phyloP scores from a whole-genome alignment of 176 grass and related monocot species.

The Olyra latifolia region DNA sequence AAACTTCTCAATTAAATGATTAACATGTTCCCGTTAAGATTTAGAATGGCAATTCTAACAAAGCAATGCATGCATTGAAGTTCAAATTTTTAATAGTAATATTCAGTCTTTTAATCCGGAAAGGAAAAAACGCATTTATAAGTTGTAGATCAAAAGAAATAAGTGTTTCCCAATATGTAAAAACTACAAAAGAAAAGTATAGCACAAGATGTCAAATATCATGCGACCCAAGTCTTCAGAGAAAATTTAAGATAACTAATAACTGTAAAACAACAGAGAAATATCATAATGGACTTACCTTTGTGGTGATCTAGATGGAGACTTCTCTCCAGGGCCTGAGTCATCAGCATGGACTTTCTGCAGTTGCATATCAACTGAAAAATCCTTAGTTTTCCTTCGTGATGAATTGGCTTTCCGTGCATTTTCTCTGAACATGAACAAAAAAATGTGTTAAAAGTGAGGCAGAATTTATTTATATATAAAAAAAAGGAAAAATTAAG shows the following conservation, averaged over 20 bases:
- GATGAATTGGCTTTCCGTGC: constrained; percentile 47
- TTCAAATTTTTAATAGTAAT: not conserved
- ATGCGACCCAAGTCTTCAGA: not conserved
- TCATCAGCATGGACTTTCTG: constrained; percentile 31
- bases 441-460: not conserved
- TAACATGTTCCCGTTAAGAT: not conserved
- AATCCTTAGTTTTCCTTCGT: constrained; percentile 58
- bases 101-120: constrained; percentile 1
- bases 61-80: not conserved
- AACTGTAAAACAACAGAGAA: constrained; percentile 8
- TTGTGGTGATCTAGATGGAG: constrained; percentile 29
- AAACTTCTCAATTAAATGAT: not conserved
- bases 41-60: not conserved
- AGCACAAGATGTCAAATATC: not conserved
- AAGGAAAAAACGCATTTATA: not conserved
- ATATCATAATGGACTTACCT: constrained; percentile 28
- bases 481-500: constrained; percentile 15
- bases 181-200: not conserved
- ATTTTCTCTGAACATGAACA: constrained; percentile 41
- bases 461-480: not conserved
- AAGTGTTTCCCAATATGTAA: not conserved
- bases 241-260: constrained; percentile 9
- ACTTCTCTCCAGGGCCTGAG: constrained; percentile 43
- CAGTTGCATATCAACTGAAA: constrained; percentile 17
- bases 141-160: not conserved